Evolutionary conservation across 148 eudicot genomes (phyloP), one percentile per base, ranked within the genome.

Genomic region (Cornus controversa): DNA sequence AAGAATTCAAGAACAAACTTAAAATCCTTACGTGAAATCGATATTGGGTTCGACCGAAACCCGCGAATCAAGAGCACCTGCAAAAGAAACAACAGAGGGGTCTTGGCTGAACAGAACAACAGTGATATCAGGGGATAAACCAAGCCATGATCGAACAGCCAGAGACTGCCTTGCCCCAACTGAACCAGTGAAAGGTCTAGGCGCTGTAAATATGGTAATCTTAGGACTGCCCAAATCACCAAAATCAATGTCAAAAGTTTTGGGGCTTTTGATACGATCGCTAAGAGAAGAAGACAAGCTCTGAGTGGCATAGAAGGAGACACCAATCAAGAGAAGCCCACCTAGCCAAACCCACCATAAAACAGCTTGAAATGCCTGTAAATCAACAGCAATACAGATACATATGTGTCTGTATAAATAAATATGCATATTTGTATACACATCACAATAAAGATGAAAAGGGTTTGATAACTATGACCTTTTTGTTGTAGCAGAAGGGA

Each of bases 61-160:
- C 60, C 97, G 76, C 34, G 97, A 82, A n/a, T 90, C 90, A 78
- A 94, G 85, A 6, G 72, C 74, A 72, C 72, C 87, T 72, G 94
- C 95, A 76, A 92, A 88, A 73, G 86, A 75, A 66, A 76, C 75
- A 80, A 85, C 87, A 76, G 87, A 86, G 11, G 92, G 90, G 74
- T 94, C 79, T 72, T 88, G 86, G 70, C 95, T 87, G 82, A 92
- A 94, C 28, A 94, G 90, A 77, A 92, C 95, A 77, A 92, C 94
- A 83, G 67, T 78, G 66, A 92, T 69, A 67, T 87, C 75, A 65
- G 86, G 84, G 26, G 97, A 89, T 45, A 94, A 86, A 16, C 90
- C 91, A 74, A 94, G 92, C 98, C 98, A 94, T 80, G 98, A 94
- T 86, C 87, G 76, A 74, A 94, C 83, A 82, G 96, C 98, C 79